Evolutionary conservation across 768 basidiomycete genomes (phyloP).

Genomic region (Rhodotorula kratochvilovae): DNA sequence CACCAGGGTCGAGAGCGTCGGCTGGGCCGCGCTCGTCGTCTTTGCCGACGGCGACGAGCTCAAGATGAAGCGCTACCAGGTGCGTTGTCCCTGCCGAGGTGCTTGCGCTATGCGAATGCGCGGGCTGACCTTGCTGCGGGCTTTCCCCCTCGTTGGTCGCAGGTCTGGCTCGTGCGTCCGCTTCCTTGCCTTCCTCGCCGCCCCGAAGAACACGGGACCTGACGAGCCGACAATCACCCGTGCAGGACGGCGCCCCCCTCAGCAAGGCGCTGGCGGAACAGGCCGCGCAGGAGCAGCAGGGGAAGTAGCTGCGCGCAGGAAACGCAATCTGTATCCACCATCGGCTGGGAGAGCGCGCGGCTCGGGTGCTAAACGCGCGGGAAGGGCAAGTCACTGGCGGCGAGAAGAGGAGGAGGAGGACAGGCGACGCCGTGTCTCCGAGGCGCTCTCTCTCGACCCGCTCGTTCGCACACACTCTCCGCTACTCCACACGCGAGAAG

Average conservation of each 20-base stretch:
- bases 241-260: constrained; percentile 26
- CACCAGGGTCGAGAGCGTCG: constrained; percentile 18
- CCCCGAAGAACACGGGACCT: background rate
- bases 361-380: too few relatives aligned
- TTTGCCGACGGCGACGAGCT: constrained; percentile 9
- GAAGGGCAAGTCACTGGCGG: too few relatives aligned
- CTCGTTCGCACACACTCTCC: too few relatives aligned
- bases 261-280: constrained; percentile 10
- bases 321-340: background rate
- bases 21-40: constrained; percentile 21
- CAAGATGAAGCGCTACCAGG: constrained; percentile 28
- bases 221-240: background rate
- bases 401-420: too few relatives aligned
- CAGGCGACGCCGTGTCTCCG: too few relatives aligned
- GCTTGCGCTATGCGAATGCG: too few relatives aligned
- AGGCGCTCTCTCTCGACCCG: too few relatives aligned
- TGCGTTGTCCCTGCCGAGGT: too few relatives aligned
- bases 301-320: background rate
- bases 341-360: too few relatives aligned
- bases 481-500: too few relatives aligned
- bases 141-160: background rate
- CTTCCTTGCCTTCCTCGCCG: background rate
- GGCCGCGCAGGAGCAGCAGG: background rate
- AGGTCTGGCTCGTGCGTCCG: constrained; percentile 24
- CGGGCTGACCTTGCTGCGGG: background rate